Conservation (phyloP, 2,329 filamentous ascomycete species). For the Xylariaceae sp. region DNA sequence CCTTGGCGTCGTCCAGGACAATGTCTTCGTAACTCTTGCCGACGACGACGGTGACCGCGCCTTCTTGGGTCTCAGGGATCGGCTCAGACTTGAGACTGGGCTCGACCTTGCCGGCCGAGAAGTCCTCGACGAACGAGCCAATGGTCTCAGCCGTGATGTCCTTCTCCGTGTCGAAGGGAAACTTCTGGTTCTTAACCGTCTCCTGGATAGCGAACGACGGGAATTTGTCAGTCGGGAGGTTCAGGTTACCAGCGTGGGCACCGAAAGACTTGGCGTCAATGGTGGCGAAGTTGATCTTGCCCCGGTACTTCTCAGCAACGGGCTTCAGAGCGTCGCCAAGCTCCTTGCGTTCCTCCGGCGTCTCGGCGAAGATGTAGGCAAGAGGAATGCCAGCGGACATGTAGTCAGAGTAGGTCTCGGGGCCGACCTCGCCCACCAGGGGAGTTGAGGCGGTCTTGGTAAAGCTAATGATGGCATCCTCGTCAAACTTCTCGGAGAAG, state of each 20-base stretch:
- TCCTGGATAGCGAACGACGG: slow-evolving; percentile 98
- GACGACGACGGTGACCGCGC: slow-evolving; percentile 78
- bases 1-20: slow-evolving; percentile 89
- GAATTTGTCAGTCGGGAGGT: slow-evolving; percentile 92
- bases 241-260: slow-evolving; percentile 91
- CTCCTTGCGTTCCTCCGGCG: slow-evolving; percentile 75
- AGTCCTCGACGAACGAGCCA: slow-evolving; percentile 77
- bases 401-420: slow-evolving; percentile 92
- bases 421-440: slow-evolving; percentile 89
- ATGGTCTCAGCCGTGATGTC: slow-evolving; percentile 67
- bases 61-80: slow-evolving; percentile 87
- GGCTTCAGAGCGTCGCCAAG: slow-evolving; percentile 73
- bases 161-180: slow-evolving; percentile 80
- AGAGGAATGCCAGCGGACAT: slow-evolving; percentile 89
- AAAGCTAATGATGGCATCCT: slow-evolving; percentile 73
- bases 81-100: slow-evolving; percentile 98
- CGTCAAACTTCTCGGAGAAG: slow-evolving; percentile 75
- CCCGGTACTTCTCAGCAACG: slow-evolving; percentile 85
- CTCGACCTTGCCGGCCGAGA: slow-evolving; percentile 78
- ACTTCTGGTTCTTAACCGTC: slow-evolving; percentile 92
- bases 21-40: slow-evolving; percentile 90
- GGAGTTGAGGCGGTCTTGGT: slow-evolving; percentile 80
- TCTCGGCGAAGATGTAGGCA: slow-evolving; percentile 96
- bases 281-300: slow-evolving; percentile 93
- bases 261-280: slow-evolving; percentile 94